Evolutionary conservation across 495 filamentous ascomycete genomes (phyloP).

Genomic region (Cudoniella acicularis): DNA sequence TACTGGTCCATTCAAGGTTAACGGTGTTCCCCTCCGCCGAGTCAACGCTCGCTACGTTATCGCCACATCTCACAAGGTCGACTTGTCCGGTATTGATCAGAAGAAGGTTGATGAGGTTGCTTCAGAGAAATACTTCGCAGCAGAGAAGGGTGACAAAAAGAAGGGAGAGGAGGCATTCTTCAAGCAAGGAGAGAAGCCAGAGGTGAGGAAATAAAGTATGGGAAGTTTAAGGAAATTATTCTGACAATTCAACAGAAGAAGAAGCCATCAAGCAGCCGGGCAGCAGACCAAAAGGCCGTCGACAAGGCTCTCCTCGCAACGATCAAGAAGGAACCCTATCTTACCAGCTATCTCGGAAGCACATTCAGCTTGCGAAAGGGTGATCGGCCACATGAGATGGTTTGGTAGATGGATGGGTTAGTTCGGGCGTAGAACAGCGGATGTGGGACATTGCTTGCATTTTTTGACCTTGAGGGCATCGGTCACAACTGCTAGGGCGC

Average conservation of each 20-base stretch:
- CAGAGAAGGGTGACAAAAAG: constrained; percentile 89
- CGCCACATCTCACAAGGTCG: constrained; percentile 87
- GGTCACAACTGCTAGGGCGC: constrained; percentile 28
- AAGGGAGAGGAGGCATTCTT: constrained; percentile 95
- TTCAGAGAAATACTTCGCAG: constrained; percentile 85
- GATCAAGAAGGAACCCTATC: constrained; percentile 93
- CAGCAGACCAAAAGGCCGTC: constrained; percentile 93
- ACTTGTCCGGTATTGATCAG: constrained; percentile 77
- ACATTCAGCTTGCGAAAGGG: constrained; percentile 96
- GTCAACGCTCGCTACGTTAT: constrained; percentile 99
- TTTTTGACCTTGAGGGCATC: constrained; percentile 26
- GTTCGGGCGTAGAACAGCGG: constrained; percentile 20
- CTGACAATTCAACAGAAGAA: constrained; percentile 72
- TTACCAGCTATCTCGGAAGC: constrained; percentile 84
- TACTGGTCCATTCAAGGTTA: constrained; percentile 99
- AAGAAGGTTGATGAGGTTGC: constrained; percentile 81
- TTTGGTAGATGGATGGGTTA: constrained; percentile 56
- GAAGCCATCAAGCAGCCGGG: constrained; percentile 80
- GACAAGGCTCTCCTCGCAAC: constrained; percentile 86
- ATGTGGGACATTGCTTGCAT: constrained; percentile 19
- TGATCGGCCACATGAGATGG: constrained; percentile 98
- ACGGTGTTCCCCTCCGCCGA: constrained; percentile 96
- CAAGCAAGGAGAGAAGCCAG: constrained; percentile 92
- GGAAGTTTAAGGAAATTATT: constrained; percentile 19
- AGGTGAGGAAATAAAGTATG: constrained; percentile 57